Conservation (phyloP, 2,329 filamentous ascomycete species). For the Parascedosporium putredinis region DNA sequence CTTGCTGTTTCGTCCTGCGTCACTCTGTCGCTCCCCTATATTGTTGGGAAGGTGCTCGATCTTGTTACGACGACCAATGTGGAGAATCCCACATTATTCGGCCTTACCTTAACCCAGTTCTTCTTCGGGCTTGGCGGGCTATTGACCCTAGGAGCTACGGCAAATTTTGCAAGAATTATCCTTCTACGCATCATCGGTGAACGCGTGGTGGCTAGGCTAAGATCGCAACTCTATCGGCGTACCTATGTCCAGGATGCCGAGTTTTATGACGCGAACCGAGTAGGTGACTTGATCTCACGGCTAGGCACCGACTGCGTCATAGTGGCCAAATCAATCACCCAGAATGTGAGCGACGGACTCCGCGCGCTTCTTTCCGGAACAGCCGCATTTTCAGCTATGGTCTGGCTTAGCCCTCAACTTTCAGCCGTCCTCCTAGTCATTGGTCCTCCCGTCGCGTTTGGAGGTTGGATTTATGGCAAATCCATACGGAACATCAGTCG, state of each 20-base stretch:
- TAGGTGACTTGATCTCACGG: conserved; percentile 91
- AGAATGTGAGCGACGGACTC: conserved; percentile 94
- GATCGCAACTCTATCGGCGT: conserved; percentile 79
- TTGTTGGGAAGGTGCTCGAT: conserved; percentile 91
- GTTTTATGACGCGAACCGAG: conserved; percentile 96
- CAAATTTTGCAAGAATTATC: conserved; percentile 90
- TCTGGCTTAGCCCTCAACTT: conserved; percentile 86
- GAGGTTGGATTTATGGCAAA: conserved; percentile 85
- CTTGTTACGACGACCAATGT: conserved; percentile 65
- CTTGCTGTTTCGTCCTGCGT: conserved; percentile 83
- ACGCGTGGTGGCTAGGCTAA: conserved; percentile 79
- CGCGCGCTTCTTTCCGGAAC: conserved; percentile 80
- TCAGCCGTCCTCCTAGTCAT: conserved; percentile 79
- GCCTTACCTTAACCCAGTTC: conserved; percentile 76
- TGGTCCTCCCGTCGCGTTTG: conserved; percentile 82
- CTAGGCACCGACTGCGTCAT: conserved; percentile 95
- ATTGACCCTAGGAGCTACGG: conserved; percentile 71
- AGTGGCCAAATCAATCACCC: conserved; percentile 95
- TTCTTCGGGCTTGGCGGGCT: conserved; percentile 70
- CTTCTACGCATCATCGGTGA: conserved; percentile 91
- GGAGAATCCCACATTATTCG: conserved; percentile 65
- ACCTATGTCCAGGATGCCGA: conserved; percentile 97
- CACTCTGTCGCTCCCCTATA: conserved; percentile 94
- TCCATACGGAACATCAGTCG: conserved; percentile 82
- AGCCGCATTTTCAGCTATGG: conserved; percentile 86